Percentiles rank a stretch among this genome's conserved stretches.
phyloP scores from a whole-genome alignment of 495 filamentous ascomycete genomes.

The Peziza echinospora region DNA sequence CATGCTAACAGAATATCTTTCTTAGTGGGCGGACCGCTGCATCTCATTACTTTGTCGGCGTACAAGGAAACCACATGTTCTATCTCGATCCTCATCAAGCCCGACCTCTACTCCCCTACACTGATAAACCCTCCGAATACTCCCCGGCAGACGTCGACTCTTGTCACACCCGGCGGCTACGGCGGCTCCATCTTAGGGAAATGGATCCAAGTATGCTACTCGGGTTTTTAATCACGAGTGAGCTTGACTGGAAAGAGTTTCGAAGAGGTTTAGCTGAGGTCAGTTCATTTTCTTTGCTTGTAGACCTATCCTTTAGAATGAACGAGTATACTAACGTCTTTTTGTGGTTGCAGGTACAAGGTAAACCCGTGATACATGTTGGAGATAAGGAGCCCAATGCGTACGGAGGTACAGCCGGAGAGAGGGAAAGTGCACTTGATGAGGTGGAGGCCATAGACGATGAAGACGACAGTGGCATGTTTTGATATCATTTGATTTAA shows the following conservation, averaged over 20 bases:
- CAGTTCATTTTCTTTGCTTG: constrained; percentile 2
- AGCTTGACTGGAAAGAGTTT: constrained; percentile 72
- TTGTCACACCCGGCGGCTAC: constrained; percentile 69
- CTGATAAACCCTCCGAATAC: constrained; percentile 30
- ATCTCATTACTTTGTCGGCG: constrained; percentile 92
- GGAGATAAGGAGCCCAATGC: constrained; percentile 38
- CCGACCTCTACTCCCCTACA: constrained; percentile 41
- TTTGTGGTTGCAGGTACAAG: constrained; percentile 33
- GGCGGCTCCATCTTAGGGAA: constrained; percentile 63
- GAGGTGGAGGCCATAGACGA: constrained; percentile 78
- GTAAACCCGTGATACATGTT: constrained; percentile 71
- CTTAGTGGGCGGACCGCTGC: constrained; percentile 73
- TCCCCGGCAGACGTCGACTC: constrained; percentile 51
- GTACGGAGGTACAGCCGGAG: constrained; percentile 28
- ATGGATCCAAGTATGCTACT: constrained; percentile 99
- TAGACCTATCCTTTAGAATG: no score
- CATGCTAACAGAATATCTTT: background rate
- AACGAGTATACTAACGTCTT: constrained; percentile 6
- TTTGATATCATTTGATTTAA: no score
- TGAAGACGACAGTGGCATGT: constrained; percentile 28
- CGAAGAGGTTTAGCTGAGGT: constrained; percentile 33
- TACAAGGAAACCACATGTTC: constrained; percentile 74
- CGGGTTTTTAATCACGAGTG: constrained; percentile 70
- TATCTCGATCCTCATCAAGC: constrained; percentile 88
- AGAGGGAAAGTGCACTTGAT: constrained; percentile 53